A percentile compares a stretch with the other conserved stretches of the same genome.
Conservation (phyloP, 768 basidiomycete genomes). For the Suillus americanus region DNA sequence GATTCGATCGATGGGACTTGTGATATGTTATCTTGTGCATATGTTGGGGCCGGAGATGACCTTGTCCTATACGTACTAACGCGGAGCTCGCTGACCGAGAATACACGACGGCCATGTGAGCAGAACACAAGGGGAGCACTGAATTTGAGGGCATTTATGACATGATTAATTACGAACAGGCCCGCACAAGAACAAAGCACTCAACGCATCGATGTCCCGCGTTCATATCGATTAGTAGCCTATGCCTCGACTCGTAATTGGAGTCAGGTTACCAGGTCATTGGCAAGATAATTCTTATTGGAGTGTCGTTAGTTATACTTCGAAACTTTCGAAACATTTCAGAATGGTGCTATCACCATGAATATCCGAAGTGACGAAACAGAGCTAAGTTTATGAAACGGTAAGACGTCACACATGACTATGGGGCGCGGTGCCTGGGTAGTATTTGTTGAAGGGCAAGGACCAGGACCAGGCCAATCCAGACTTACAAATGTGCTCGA, state of each 20-base stretch:
- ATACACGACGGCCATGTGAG: background rate
- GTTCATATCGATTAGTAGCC: slow-evolving; percentile 25
- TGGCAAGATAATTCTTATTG: background rate
- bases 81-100: background rate
- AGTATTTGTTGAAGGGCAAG: background rate
- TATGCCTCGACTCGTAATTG: background rate
- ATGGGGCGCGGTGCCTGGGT: too few species aligned
- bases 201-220: slow-evolving; percentile 21
- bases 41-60: background rate
- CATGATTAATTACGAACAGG: background rate
- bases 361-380: background rate
- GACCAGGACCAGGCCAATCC: background rate
- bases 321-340: background rate
- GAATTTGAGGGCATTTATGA: background rate
- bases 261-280: background rate
- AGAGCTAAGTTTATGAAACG: background rate
- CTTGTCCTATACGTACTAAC: background rate
- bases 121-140: background rate
- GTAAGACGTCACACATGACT: background rate
- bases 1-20: background rate
- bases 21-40: background rate
- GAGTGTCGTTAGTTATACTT: background rate
- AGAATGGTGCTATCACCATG: background rate
- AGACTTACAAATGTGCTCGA: background rate
- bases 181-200: background rate